phyloP scores from a whole-genome alignment of 2,329 filamentous ascomycete species.

The Cyclaneusma minus region DNA sequence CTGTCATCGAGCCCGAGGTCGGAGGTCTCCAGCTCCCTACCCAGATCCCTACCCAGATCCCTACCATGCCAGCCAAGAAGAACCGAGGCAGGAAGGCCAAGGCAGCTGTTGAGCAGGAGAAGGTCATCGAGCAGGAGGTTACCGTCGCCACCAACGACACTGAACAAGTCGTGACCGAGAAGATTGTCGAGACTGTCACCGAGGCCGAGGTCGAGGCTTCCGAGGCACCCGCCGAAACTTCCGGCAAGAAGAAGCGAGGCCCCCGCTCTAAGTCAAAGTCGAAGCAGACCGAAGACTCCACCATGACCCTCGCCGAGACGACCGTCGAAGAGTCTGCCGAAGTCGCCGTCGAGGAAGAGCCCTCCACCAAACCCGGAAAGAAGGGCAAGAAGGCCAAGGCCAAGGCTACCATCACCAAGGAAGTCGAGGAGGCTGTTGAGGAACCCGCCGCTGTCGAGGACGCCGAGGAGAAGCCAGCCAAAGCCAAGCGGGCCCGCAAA shows the following conservation, averaged over 20 bases:
- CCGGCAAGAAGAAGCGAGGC: slow-evolving; percentile 5
- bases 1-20: too few species aligned
- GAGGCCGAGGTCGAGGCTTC: not conserved
- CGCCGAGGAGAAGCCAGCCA: slow-evolving; percentile 26
- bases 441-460: slow-evolving; percentile 25
- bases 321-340: not conserved
- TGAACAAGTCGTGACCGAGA: not conserved
- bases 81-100: slow-evolving; percentile 25
- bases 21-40: slow-evolving; percentile 1
- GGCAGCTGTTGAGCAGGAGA: slow-evolving; percentile 1
- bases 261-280: slow-evolving; percentile 1
- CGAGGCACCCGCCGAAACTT: not conserved
- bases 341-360: slow-evolving; percentile 4
- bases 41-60: slow-evolving; percentile 3
- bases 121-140: not conserved
- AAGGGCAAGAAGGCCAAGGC: slow-evolving; percentile 10
- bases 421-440: slow-evolving; percentile 23
- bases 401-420: slow-evolving; percentile 6
- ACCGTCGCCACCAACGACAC: not conserved
- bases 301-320: slow-evolving; percentile 19
- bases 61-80: too few species aligned
- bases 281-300: slow-evolving; percentile 7
- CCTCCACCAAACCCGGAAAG: too few species aligned
- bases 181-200: not conserved
- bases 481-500: slow-evolving; percentile 13